Evolutionary conservation across 2,329 filamentous ascomycete species (phyloP), one percentile per base, ranked within the genome.

Genomic region (Penicillium sp.): DNA sequence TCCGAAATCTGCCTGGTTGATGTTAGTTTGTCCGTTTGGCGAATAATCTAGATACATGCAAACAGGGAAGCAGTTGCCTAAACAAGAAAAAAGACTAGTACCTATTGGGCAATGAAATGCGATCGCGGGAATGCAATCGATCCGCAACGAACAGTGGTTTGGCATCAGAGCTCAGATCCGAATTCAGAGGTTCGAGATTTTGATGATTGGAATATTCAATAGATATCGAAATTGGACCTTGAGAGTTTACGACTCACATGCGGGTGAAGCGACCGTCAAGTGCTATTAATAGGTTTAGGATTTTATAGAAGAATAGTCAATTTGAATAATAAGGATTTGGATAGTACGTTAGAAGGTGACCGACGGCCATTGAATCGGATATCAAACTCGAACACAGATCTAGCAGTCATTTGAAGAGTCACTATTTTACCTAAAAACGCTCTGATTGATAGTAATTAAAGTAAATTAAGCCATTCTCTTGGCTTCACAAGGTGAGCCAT

Each of bases 381-480:
- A 17, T 35, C 15, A 17, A 35, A 35, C 33, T 17, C 33, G 12
- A 21, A 21, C 27, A 47, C 33, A 33, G 7, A 17, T 13, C 9
- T 6, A 21, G 10, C 1, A 51, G 25, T 23, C 15, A 31, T 9
- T 2, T 12, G 27, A 9, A 44, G 27, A 35, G 17, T 27, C 21
- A 19, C n/a, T 5, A 7, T 36, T 44, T 25, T 35, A 29, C n/a
- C 13, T n/a, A 3, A 13, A 35, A 17, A 17, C 5, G 2, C 12
- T 29, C 3, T 23, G n/a, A 27, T 27, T 19, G 10, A 47, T 25
- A n/a, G 38, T 6, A 4, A 43, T 31, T 31, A 56, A 38, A 35
- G 17, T 27, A 27, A 44, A 52, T 39, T 17, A 51, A 52, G 53
- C 29, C 45, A 55, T 49, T 35, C 10, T 44, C 45, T 56, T 52